A percentile compares a stretch with the other conserved stretches of the same genome.
Evolutionary conservation across 2,329 filamentous ascomycete genomes (phyloP).

Genomic region (Lomentospora prolificans): DNA sequence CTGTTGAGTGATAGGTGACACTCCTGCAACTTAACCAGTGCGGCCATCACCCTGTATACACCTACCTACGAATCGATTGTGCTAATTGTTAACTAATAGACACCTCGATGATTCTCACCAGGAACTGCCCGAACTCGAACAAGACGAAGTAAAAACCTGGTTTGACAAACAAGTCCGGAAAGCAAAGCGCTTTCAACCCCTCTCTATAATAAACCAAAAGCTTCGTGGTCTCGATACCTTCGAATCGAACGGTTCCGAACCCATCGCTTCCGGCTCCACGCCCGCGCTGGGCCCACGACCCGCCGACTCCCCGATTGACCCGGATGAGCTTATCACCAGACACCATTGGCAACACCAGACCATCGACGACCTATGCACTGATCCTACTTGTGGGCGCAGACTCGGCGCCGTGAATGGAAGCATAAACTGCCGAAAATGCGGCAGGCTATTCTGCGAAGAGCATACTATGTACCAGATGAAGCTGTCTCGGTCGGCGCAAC

Average conservation of each 20-base stretch:
- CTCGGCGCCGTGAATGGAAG: constrained; percentile 71
- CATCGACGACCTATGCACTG: constrained; percentile 70
- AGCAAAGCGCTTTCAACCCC: constrained; percentile 84
- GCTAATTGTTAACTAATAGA: constrained; percentile 16
- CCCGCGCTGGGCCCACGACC: constrained; percentile 27
- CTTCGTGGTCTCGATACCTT: constrained; percentile 87
- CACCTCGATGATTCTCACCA: constrained; percentile 82
- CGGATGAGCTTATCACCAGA: constrained; percentile 81
- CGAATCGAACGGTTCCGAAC: constrained; percentile 70
- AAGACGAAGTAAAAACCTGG: constrained; percentile 95
- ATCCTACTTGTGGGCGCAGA: constrained; percentile 73
- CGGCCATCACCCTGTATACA: not conserved
- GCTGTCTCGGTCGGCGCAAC: constrained; percentile 75
- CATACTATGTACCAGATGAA: constrained; percentile 99
- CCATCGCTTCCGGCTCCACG: constrained; percentile 17
- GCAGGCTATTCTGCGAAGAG: constrained; percentile 87
- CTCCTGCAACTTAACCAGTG: constrained; percentile 81
- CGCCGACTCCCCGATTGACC: constrained; percentile 43
- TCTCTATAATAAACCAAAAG: constrained; percentile 88
- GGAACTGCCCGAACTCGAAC: constrained; percentile 77
- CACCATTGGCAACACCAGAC: constrained; percentile 79
- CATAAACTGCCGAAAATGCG: constrained; percentile 90
- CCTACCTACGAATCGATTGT: not conserved
- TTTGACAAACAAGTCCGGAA: constrained; percentile 91
- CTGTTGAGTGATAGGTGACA: constrained; percentile 56